Conservation (phyloP, 2,329 filamentous ascomycete species). For the Leptodontidium sp. region DNA sequence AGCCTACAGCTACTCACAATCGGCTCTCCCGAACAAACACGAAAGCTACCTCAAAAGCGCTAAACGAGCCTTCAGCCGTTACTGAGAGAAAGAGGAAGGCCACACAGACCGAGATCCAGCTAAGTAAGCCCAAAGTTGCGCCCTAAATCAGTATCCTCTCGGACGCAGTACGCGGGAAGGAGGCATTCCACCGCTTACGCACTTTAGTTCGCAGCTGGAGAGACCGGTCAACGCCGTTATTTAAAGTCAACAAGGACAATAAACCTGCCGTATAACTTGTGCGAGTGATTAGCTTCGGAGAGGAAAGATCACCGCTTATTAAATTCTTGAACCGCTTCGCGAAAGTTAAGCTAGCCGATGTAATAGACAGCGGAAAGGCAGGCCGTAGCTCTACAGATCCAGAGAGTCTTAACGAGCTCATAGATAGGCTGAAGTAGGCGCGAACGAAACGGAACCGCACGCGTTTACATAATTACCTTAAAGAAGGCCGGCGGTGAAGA, state of each 20-base stretch:
- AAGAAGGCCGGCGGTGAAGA: too few relatives aligned
- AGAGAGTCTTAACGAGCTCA: slow-evolving; percentile 20
- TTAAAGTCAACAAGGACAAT: slow-evolving; percentile 19
- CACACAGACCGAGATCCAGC: slow-evolving; percentile 10
- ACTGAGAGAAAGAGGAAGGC: slow-evolving; percentile 19
- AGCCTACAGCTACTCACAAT: not conserved
- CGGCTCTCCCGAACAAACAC: not conserved
- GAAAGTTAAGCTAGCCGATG: too few relatives aligned
- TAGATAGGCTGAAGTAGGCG: slow-evolving; percentile 17
- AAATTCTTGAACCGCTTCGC: slow-evolving; percentile 23
- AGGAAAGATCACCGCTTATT: slow-evolving; percentile 19
- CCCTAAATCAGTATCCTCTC: slow-evolving; percentile 16
- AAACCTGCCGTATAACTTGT: slow-evolving; percentile 18
- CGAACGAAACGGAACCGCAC: slow-evolving; percentile 10
- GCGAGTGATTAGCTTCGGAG: slow-evolving; percentile 16
- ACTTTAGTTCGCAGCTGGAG: slow-evolving; percentile 20
- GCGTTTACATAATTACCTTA: too few relatives aligned
- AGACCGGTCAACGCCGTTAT: slow-evolving; percentile 21
- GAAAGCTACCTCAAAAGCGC: not conserved
- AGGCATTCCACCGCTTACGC: slow-evolving; percentile 23
- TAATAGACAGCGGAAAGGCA: too few relatives aligned
- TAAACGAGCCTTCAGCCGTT: slow-evolving; percentile 3
- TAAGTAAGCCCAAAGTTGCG: too few relatives aligned
- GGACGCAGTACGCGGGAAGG: slow-evolving; percentile 19
- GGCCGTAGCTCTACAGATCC: slow-evolving; percentile 14